Base-by-base conservation (phyloP, 768 basidiomycete species). In the Serendipita indica region DNA sequence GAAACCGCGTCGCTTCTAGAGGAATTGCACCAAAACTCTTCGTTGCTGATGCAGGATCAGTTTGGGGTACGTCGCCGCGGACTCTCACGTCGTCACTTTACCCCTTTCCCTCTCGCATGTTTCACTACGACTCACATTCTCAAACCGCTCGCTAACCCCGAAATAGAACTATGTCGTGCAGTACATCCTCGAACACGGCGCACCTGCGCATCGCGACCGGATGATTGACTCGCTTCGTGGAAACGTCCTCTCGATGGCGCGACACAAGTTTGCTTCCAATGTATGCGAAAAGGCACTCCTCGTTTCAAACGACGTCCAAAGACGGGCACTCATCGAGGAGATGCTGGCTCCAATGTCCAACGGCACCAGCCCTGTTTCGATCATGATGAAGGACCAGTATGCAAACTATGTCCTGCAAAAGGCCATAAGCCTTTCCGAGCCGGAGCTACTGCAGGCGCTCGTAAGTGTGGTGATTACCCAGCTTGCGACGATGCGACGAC, bases 191-290 rank as follows among this genome's bases (percentile, higher is more conserved):
- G 86, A 90, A 66, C 77, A 84, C 63, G 91, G 92, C 4, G 75
- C 75, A 58, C 74, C 76, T 0, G 75, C 80, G 12, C 91, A 96
- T 66, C 79, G 79, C 57, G 73, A 75, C 2, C 71, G 77, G 58
- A 78, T 96, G 35, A 75, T 91, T 57, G 70, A 73, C 16, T 79
- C 81, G 64, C 75, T 97, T 54, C 79, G 76, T 5, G 89, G 89
- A 2, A 84, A 88, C 65, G 77, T 97, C 68, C 68, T 92, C 39
- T 73, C 75, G 61, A 80, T 93, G 77, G 79, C 89, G 0, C 79
- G 82, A 56, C 89, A 90, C 68, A 94, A 94, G 68, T 94, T 89
- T 66, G 92, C 90, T 3, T 96, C 92, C 3, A 98, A 99, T 66
- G 94, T 97, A 16, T 87, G 86, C 69, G 93, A 94, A 72, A 92